A percentile compares a stretch with the other conserved stretches of the same genome.
Conservation (phyloP, 1,284 basidiomycete genomes). For the Takashimella tepidaria region DNA sequence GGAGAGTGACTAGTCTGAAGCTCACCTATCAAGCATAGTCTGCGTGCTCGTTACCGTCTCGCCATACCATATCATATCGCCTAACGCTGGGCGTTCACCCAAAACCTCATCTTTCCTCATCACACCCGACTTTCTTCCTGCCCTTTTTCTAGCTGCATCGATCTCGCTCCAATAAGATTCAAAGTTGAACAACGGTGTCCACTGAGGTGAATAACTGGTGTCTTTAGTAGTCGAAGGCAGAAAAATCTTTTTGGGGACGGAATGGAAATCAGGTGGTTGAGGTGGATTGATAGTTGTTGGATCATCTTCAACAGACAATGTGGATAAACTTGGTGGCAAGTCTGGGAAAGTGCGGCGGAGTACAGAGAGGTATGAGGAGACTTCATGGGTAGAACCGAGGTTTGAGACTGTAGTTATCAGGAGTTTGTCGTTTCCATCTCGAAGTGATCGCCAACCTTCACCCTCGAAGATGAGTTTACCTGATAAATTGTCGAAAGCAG, state of each 20-base stretch:
- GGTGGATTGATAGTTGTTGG: constrained; percentile 56
- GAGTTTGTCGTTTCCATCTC: constrained; percentile 66
- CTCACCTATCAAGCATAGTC: constrained; percentile 86
- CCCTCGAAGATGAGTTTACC: constrained; percentile 24
- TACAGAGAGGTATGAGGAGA: constrained; percentile 46
- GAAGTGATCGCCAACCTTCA: constrained; percentile 44
- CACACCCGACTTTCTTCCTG: constrained; percentile 29
- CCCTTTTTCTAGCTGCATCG: constrained; percentile 32
- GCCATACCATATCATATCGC: constrained; percentile 75
- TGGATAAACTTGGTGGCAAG: constrained; percentile 15
- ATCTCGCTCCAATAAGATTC: constrained; percentile 46
- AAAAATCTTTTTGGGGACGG: constrained; percentile 36
- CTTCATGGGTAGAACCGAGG: constrained; percentile 10
- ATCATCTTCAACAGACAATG: constrained; percentile 26
- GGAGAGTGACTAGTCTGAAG: constrained; percentile 10
- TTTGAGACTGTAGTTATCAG: constrained; percentile 51
- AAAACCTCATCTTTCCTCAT: constrained; percentile 20
- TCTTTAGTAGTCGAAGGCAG: constrained; percentile 23
- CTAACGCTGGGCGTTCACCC: constrained; percentile 49
- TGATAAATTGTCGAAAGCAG: constrained; percentile 10
- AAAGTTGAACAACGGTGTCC: constrained; percentile 52
- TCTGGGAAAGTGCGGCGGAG: constrained; percentile 39
- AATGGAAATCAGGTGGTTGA: constrained; percentile 43
- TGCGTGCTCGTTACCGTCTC: constrained; percentile 92
- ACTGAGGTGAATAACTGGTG: constrained; percentile 26